Conservation (phyloP, 2,329 filamentous ascomycete species). For the Fusarium sp. region DNA sequence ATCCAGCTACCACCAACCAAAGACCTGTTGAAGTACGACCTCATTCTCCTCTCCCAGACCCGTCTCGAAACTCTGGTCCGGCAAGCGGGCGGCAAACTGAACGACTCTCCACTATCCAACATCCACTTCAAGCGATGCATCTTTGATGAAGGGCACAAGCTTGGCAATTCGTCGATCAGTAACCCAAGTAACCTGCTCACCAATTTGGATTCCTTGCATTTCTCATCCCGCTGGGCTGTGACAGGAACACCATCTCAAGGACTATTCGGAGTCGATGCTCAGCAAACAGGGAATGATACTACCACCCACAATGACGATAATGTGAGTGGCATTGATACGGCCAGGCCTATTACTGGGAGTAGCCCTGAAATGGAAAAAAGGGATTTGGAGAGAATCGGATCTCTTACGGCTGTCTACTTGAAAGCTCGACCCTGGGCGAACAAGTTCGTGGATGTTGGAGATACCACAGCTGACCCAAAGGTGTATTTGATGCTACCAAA, state of each 20-base stretch:
- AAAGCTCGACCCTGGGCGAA: slow-evolving; percentile 84
- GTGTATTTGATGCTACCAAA: slow-evolving; percentile 74
- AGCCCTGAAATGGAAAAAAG: slow-evolving; percentile 63
- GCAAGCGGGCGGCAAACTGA: slow-evolving; percentile 45
- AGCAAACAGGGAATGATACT: background rate
- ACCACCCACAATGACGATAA: background rate
- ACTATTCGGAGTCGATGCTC: slow-evolving; percentile 72
- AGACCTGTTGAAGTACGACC: slow-evolving; percentile 74
- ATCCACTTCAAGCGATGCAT: slow-evolving; percentile 90
- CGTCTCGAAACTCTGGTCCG: slow-evolving; percentile 73
- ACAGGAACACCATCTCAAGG: slow-evolving; percentile 90
- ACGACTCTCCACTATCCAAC: slow-evolving; percentile 70
- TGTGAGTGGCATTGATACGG: background rate
- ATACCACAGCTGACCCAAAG: slow-evolving; percentile 74
- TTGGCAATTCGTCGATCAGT: slow-evolving; percentile 71
- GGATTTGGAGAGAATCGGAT: slow-evolving; percentile 74
- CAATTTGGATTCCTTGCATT: slow-evolving; percentile 63
- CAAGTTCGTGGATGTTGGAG: slow-evolving; percentile 61
- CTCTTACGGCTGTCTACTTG: slow-evolving; percentile 76
- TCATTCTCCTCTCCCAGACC: slow-evolving; percentile 80
- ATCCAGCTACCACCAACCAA: slow-evolving; percentile 66
- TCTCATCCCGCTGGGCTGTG: slow-evolving; percentile 86
- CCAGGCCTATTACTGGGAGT: background rate
- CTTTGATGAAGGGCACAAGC: slow-evolving; percentile 89
- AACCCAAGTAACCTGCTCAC: slow-evolving; percentile 66